Base-by-base conservation (phyloP, 208 protist species). In the Acanthamoeba healyi region DNA sequence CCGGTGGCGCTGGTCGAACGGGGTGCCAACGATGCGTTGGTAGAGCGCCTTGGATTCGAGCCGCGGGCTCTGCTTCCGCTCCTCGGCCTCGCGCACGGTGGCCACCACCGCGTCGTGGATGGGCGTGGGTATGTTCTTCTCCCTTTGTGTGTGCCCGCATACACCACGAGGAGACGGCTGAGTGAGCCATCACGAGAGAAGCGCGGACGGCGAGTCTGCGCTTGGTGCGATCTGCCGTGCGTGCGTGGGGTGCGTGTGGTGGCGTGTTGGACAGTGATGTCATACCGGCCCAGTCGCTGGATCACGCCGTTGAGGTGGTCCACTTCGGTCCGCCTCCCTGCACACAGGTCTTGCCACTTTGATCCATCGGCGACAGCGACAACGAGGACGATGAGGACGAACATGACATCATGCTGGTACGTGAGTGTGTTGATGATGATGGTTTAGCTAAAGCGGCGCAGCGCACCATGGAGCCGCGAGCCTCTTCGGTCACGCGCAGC, bases 281-380 rank as follows among this genome's bases (percentile, higher is more conserved):
- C 65, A 29, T 74, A 56, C 44, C 34, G 24, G 0, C 42, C 77
- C 6, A 56, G 34, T 14, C 77, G 77, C 38, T 58, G 38, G 26
- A 86, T 86, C 40, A 58, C 77, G 19, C 77, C 77, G 26, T 86
- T 86, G 40, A 86, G 77, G 44, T 58, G 44, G 24, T 86, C 40
- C 26, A 86, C 44, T n/a, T 86, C 77, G 24, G 77, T 86, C 14
- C 2, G 38, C 26, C 77, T 42, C 26, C 44, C 44, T 86, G 42
- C 42, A 0, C 19, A 34, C 77, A 86, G 54, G 77, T 86, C 77
- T 86, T 86, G 42, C 77, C 77, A 86, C 77, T 86, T n/a, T n/a
- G n/a, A n/a, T n/a, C n/a, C n/a, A n/a, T n/a, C n/a, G n/a, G n/a
- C n/a, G n/a, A n/a, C n/a, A n/a, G n/a, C n/a, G n/a, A n/a, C n/a